Percentiles rank a stretch among this genome's conserved stretches.
Conservation (phyloP, 2,329 filamentous ascomycete species). For the Aciculosporium take region DNA sequence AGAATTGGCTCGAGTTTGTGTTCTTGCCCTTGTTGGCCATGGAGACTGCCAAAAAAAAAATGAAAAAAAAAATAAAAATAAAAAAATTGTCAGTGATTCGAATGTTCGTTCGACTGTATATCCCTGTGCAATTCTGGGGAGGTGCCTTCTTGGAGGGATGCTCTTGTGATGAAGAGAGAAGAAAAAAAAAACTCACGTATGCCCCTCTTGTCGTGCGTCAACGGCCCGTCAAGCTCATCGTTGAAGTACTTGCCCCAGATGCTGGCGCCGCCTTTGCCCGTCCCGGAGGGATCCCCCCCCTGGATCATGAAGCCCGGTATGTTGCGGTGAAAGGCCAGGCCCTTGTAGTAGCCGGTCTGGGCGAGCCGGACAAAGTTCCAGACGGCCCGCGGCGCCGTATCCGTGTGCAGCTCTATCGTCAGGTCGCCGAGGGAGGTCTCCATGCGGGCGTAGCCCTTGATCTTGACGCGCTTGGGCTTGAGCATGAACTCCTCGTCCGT, state of each 20-base stretch:
- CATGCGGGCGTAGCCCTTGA: constrained; percentile 82
- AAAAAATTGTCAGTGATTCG: neutral
- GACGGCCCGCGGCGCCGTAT: constrained; percentile 81
- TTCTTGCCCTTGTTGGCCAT: constrained; percentile 99
- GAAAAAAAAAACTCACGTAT: constrained; percentile 25
- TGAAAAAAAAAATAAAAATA: too few relatives aligned
- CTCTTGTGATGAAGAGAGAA: too few relatives aligned
- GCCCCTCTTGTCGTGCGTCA: constrained; percentile 70
- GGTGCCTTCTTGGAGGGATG: too few relatives aligned
- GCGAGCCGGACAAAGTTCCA: constrained; percentile 92
- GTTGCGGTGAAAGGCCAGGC: constrained; percentile 78
- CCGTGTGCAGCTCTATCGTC: constrained; percentile 79
- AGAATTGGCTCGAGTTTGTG: constrained; percentile 90
- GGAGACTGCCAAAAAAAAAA: too few relatives aligned
- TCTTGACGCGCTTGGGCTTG: constrained; percentile 74
- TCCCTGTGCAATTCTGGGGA: too few relatives aligned
- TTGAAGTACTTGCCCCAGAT: constrained; percentile 91
- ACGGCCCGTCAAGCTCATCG: constrained; percentile 82
- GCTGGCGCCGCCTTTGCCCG: constrained; percentile 75
- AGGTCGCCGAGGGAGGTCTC: constrained; percentile 74
- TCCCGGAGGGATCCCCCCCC: constrained; percentile 86
- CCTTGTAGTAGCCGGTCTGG: constrained; percentile 79
- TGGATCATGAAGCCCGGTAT: constrained; percentile 98
- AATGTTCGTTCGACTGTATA: neutral
- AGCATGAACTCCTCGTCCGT: constrained; percentile 96